These are phyloP conservation scores for Stagonosporopsis chrysanthemi DNA, from an alignment of 2,329 filamentous ascomycete genomes.

Conservation along the genomic window DNA sequence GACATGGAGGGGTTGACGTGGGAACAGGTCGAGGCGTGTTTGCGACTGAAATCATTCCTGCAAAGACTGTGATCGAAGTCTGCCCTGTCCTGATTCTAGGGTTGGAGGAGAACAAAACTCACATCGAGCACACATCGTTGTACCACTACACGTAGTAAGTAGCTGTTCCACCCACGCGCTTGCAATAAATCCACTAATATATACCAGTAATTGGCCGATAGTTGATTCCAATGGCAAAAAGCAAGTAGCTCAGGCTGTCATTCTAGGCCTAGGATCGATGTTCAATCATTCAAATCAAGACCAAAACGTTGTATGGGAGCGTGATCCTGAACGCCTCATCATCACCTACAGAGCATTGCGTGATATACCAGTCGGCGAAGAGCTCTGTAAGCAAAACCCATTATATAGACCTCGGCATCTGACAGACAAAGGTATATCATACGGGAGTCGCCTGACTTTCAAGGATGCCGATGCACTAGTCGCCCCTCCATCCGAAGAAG, in stretches of 20 bases:
- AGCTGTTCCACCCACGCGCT: too few relatives aligned
- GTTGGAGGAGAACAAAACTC: slow-evolving; percentile 55
- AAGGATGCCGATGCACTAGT: slow-evolving; percentile 50
- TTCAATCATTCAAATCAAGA: slow-evolving; percentile 63
- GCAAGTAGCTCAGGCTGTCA: slow-evolving; percentile 58
- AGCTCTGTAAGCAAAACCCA: slow-evolving; percentile 55
- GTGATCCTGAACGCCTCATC: slow-evolving; percentile 55
- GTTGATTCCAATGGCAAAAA: slow-evolving; percentile 32
- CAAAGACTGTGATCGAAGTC: slow-evolving; percentile 59
- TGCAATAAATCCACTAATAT: not conserved
- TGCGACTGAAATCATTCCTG: slow-evolving; percentile 55
- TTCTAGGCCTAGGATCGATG: slow-evolving; percentile 65
- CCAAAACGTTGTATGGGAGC: slow-evolving; percentile 65
- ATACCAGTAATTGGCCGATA: slow-evolving; percentile 54
- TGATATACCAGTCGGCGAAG: slow-evolving; percentile 61
- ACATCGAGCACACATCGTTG: slow-evolving; percentile 60
- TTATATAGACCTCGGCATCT: slow-evolving; percentile 5
- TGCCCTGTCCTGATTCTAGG: slow-evolving; percentile 61
- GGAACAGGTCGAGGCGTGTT: slow-evolving; percentile 62
- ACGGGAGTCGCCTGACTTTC: slow-evolving; percentile 58
- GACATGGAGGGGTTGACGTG: slow-evolving; percentile 1
- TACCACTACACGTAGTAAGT: slow-evolving; percentile 65
- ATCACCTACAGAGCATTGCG: slow-evolving; percentile 60
- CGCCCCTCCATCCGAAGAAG: slow-evolving; percentile 41
- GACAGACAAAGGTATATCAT: slow-evolving; percentile 53